A percentile compares a stretch with the other conserved stretches of the same genome.
These are phyloP conservation scores for Lasiodiplodia theobromae DNA, from an alignment of 2,329 filamentous ascomycete genomes.

Conservation along the genomic window DNA sequence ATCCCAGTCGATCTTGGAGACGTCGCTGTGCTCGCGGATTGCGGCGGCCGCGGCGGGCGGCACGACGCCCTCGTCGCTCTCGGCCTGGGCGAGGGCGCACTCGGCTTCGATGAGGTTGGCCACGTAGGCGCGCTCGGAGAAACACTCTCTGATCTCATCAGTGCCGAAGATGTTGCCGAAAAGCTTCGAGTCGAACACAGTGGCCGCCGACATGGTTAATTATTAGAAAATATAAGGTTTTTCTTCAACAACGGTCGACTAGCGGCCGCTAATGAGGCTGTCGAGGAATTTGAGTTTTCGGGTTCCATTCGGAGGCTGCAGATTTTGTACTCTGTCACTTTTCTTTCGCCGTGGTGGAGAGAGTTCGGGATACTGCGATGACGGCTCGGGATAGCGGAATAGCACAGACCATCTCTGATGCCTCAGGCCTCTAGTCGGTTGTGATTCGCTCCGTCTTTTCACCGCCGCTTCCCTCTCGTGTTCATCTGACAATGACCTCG, in stretches of 20 bases:
- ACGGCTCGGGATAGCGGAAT: conserved; percentile 5
- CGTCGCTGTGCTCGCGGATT: conserved; percentile 44
- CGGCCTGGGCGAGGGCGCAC: conserved; percentile 59
- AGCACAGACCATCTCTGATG: background rate
- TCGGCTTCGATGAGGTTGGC: conserved; percentile 59
- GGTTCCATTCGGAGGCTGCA: background rate
- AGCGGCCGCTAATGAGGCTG: background rate
- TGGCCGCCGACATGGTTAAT: conserved; percentile 2
- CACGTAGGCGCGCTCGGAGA: conserved; percentile 60
- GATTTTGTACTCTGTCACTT: background rate
- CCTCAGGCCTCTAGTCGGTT: too few species aligned
- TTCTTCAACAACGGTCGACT: background rate
- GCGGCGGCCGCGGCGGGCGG: conserved; percentile 46
- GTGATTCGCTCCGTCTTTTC: background rate
- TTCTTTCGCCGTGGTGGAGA: background rate
- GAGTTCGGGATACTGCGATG: background rate
- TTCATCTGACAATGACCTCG: background rate
- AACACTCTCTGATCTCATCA: conserved; percentile 59
- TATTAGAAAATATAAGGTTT: too few species aligned
- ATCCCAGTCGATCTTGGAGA: conserved; percentile 52
- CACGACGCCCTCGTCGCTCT: conserved; percentile 57
- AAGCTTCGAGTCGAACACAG: conserved; percentile 55
- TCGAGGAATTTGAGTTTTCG: background rate
- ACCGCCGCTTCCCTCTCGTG: background rate
- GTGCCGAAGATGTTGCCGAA: conserved; percentile 62